Evolutionary conservation across 305 asterid genomes (phyloP), one percentile per base, ranked within the genome.

Genomic region (Solanum chacoense): DNA sequence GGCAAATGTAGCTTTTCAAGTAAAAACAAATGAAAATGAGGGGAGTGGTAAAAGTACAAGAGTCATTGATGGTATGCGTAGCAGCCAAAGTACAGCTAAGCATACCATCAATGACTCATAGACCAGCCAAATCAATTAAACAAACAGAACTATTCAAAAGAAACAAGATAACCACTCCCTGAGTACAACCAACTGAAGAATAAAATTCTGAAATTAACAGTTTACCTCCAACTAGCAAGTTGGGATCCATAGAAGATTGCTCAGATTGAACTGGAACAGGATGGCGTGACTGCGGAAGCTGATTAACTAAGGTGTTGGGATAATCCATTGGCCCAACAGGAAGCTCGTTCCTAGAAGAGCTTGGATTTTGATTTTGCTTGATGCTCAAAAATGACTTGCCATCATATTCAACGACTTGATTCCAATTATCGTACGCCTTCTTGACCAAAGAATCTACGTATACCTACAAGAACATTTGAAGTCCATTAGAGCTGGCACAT

Each of bases 401-500:
- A 91, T 97, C 99, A 88, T 97, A 97, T 93, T 96, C 99, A 65
- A 97, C 94, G 79, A 95, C 98, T 91, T 95, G 95, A 91, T 88
- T 91, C 99, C 99, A 97, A 88, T 95, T 95, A 65, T 96, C 99
- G 79, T 95, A 97, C 77, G 99, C 99, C 87, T 95, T 97, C 92
- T 97, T 97, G 89, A 97, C 95, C 96, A 93, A 93, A 26, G 94
- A 84, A 92, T 97, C 99, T 87, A 97, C 98, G 88, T 90, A 93
- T 45, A 96, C 95, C 99, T 97, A 91, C 89, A 91, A 67, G 87
- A 87, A 40, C 88, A 45, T 67, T 90, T 83, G 28, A 10, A 71
- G 45, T 84, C 67, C 85, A 26, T 6, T 13, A 83, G 50, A 84
- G 55, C 42, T 86, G 50, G 45, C 87, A 59, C 22, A 11, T 84